A percentile compares a stretch with the other conserved stretches of the same genome.
Evolutionary conservation across 2,329 filamentous ascomycete species (phyloP).

Genomic region (Elsinoe australis): DNA sequence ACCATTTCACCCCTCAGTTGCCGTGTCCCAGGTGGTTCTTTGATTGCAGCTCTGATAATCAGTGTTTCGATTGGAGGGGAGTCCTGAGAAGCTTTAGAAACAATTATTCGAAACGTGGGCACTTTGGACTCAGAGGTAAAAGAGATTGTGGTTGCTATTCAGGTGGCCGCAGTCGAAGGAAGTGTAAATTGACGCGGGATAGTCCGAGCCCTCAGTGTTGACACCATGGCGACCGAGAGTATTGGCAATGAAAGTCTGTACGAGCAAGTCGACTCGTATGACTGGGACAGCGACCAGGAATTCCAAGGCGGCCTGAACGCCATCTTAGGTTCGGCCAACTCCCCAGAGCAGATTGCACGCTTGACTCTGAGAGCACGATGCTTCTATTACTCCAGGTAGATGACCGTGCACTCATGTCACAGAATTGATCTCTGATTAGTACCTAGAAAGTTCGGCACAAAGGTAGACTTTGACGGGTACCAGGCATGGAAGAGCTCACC

Average conservation of each 20-base stretch:
- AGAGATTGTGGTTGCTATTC: no score
- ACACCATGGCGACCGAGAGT: constrained; percentile 25
- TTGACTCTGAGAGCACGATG: constrained; percentile 59
- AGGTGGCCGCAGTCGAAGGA: no score
- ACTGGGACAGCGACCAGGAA: constrained; percentile 59
- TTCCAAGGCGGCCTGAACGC: constrained; percentile 61
- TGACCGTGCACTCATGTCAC: background rate
- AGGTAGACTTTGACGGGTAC: constrained; percentile 61
- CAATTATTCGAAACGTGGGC: no score
- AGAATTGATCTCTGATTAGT: constrained; percentile 19
- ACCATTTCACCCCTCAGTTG: background rate
- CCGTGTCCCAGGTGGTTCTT: background rate
- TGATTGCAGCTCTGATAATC: no score
- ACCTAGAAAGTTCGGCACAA: constrained; percentile 36
- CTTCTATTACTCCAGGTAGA: constrained; percentile 56
- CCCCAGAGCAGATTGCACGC: constrained; percentile 48
- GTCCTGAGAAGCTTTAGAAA: no score
- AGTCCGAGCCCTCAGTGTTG: no score
- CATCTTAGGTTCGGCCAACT: constrained; percentile 53
- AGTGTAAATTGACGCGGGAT: no score
- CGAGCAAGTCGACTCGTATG: constrained; percentile 56
- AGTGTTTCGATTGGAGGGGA: no score
- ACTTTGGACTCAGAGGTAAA: no score
- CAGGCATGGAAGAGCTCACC: constrained; percentile 51
- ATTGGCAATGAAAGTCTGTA: constrained; percentile 37